Evolutionary conservation across 331 rosid species (phyloP).

Genomic region (Cydonia oblonga): DNA sequence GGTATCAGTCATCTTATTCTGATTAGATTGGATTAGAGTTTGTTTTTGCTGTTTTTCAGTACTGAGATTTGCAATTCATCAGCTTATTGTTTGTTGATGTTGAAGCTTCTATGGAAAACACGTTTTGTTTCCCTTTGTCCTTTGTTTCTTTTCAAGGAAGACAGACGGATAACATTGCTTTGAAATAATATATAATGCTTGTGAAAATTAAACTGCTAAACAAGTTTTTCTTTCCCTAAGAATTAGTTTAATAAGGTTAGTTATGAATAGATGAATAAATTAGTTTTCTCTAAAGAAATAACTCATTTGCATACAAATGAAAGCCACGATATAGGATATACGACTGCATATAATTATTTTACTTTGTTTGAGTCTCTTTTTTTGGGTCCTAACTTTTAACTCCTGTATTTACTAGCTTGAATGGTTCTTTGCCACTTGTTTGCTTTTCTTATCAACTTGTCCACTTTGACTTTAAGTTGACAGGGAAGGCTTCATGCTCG

Average conservation of each 20-base stretch:
- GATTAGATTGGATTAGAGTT: not conserved
- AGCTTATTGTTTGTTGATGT: not conserved
- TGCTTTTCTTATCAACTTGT: constrained; percentile 57
- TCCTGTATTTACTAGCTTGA: not conserved
- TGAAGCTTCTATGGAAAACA: not conserved
- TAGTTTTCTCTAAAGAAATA: not conserved
- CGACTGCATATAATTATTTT: not conserved
- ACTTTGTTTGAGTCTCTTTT: not conserved
- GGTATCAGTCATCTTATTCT: not conserved
- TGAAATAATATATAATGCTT: not conserved
- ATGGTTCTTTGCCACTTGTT: constrained; percentile 15
- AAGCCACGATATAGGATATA: not conserved
- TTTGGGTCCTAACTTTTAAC: not conserved
- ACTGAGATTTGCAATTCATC: not conserved
- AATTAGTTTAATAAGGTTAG: not conserved
- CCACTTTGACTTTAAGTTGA: constrained; percentile 88
- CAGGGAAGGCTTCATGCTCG: constrained; percentile 99
- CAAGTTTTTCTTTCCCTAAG: not conserved
- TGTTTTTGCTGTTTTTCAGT: not conserved
- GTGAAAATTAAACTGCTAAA: not conserved
- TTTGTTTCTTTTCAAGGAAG: not conserved
- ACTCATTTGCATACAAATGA: not conserved
- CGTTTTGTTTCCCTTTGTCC: not conserved
- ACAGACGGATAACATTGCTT: not conserved
- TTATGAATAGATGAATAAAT: not conserved